These are phyloP conservation scores for Fraxinus platypoda DNA, from an alignment of 305 asterid species.

Conservation along the genomic window DNA sequence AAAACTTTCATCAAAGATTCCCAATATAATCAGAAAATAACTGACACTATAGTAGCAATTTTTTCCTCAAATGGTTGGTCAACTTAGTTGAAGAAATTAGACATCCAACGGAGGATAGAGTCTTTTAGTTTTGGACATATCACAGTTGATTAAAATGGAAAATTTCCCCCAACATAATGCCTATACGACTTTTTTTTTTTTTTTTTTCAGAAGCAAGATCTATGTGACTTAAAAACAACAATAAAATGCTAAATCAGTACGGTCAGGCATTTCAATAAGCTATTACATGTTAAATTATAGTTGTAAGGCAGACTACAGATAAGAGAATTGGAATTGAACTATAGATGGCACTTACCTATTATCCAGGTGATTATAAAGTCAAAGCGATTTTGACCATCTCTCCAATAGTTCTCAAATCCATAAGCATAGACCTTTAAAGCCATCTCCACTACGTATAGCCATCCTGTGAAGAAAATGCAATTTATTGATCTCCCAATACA, in stretches of 20 bases:
- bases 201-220: neutral
- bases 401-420: conserved; percentile 92
- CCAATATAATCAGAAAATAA: neutral
- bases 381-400: conserved; percentile 91
- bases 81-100: neutral
- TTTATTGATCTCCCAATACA: neutral
- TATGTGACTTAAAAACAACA: neutral
- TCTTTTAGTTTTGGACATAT: neutral
- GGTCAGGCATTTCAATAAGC: neutral
- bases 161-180: neutral
- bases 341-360: conserved; percentile 58
- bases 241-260: neutral
- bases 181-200: neutral
- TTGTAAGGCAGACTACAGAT: neutral
- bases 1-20: neutral
- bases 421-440: conserved; percentile 73
- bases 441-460: conserved; percentile 94
- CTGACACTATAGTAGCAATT: neutral
- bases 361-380: conserved; percentile 94
- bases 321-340: neutral
- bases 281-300: neutral
- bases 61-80: neutral
- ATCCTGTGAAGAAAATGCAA: conserved; percentile 59
- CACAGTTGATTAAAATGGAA: neutral
- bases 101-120: neutral